Percentiles rank a stretch among this genome's conserved stretches.
Evolutionary conservation across 306 rosid species (phyloP).

Genomic region (Boehmeria nivea): DNA sequence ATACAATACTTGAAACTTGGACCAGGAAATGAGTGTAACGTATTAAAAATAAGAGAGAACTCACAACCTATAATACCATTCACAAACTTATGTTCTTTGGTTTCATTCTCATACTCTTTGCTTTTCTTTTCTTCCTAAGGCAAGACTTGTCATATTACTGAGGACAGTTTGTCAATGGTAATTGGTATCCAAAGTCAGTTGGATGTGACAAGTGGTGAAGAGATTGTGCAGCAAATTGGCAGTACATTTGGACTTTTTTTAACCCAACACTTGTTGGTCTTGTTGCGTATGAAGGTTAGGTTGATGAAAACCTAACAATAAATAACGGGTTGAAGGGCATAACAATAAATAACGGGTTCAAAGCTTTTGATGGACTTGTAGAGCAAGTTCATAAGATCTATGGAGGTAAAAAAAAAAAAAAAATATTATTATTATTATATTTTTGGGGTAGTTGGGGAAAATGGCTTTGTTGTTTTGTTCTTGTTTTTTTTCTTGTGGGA

Average conservation of each 20-base stretch:
- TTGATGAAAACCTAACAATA: too few species aligned
- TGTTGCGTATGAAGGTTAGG: too few species aligned
- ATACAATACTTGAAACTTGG: too few species aligned
- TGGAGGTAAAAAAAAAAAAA: too few species aligned
- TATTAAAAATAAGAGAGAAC: too few species aligned
- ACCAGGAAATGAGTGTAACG: too few species aligned
- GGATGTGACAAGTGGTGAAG: constrained; percentile 43
- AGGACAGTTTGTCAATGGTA: constrained; percentile 30
- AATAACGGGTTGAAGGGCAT: too few species aligned
- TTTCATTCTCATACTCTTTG: constrained; percentile 3
- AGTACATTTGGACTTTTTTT: constrained; percentile 24
- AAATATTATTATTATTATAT: background rate
- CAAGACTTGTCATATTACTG: constrained; percentile 25
- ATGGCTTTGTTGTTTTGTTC: constrained; percentile 4
- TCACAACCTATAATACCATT: too few species aligned
- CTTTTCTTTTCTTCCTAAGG: constrained; percentile 3
- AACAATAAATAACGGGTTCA: too few species aligned
- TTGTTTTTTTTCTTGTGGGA: background rate
- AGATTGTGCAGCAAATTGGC: constrained; percentile 24
- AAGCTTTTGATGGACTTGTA: too few species aligned
- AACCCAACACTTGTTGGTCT: constrained; percentile 3
- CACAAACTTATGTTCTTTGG: background rate
- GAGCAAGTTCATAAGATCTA: too few species aligned
- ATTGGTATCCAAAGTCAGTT: constrained; percentile 52
- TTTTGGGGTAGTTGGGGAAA: constrained; percentile 4